A percentile compares a stretch with the other conserved stretches of the same genome.
These are phyloP conservation scores for Serendipita vermifera DNA, from an alignment of 768 basidiomycete species.

Conservation along the genomic window DNA sequence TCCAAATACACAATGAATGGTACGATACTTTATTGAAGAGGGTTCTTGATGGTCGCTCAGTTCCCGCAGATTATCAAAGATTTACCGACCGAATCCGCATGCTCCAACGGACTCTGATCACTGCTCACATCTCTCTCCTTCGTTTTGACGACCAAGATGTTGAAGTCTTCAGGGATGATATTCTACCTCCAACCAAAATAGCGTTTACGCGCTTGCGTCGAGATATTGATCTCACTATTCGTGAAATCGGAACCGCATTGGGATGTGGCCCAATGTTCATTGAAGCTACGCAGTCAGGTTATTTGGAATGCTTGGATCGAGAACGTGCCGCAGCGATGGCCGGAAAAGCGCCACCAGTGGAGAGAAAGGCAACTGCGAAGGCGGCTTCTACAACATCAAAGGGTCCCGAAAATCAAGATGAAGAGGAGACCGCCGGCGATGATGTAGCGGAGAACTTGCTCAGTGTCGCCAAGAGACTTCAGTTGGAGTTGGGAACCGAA, in stretches of 20 bases:
- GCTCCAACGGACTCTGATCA: slow-evolving; percentile 19
- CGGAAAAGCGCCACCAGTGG: background rate
- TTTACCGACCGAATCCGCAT: slow-evolving; percentile 16
- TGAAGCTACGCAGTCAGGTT: slow-evolving; percentile 11
- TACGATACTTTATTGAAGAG: background rate
- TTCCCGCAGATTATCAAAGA: slow-evolving; percentile 13
- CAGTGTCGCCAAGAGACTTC: slow-evolving; percentile 11
- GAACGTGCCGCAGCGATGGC: slow-evolving; percentile 10
- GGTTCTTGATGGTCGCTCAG: no score
- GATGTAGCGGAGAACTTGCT: slow-evolving; percentile 13
- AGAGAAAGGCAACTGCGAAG: background rate
- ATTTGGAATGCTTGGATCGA: slow-evolving; percentile 16
- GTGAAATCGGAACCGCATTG: slow-evolving; percentile 15
- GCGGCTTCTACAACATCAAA: background rate
- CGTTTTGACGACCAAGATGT: slow-evolving; percentile 16
- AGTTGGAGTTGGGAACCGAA: slow-evolving; percentile 11
- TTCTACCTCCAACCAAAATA: slow-evolving; percentile 16
- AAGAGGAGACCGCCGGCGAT: background rate
- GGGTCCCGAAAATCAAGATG: background rate
- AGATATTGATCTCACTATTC: slow-evolving; percentile 17
- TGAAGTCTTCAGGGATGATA: slow-evolving; percentile 15
- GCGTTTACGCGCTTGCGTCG: slow-evolving; percentile 16
- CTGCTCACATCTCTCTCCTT: slow-evolving; percentile 17
- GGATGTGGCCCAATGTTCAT: slow-evolving; percentile 13
- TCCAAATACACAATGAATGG: slow-evolving; percentile 19